Percentiles rank a stretch among this genome's conserved stretches.
These are phyloP conservation scores for Rubroshorea leprosula DNA, from an alignment of 345 rosid genomes.

Conservation along the genomic window DNA sequence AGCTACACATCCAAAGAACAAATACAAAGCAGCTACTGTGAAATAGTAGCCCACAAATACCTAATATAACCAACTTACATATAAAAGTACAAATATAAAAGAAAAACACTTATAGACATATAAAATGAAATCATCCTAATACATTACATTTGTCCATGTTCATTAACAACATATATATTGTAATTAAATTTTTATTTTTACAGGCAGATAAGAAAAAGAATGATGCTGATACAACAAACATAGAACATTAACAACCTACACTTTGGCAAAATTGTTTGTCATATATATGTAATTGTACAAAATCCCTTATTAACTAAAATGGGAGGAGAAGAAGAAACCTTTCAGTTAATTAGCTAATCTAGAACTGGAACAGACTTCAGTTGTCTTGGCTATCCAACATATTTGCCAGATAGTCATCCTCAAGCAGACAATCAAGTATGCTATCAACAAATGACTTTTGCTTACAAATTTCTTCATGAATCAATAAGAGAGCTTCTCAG, in stretches of 20 bases:
- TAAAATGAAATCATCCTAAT: neutral
- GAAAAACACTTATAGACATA: neutral
- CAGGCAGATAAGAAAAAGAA: neutral
- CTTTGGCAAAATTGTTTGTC: conserved; percentile 3
- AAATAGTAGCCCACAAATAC: too few relatives aligned
- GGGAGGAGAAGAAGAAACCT: neutral
- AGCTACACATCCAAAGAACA: too few relatives aligned
- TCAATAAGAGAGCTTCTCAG: conserved; percentile 37
- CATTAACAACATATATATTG: neutral
- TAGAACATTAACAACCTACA: neutral
- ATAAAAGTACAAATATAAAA: neutral
- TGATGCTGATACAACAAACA: neutral
- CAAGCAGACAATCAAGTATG: conserved; percentile 31
- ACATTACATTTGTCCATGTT: neutral
- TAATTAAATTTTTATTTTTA: neutral
- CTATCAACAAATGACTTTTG: conserved; percentile 39
- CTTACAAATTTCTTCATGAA: conserved; percentile 39
- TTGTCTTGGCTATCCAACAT: conserved; percentile 18
- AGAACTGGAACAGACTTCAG: conserved; percentile 11
- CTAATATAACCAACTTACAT: too few relatives aligned
- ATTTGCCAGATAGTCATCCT: conserved; percentile 18
- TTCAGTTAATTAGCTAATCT: conserved; percentile 14
- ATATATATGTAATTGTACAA: conserved; percentile 4
- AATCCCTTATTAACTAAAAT: neutral
- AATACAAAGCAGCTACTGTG: too few relatives aligned